Conservation (phyloP, 2,329 filamentous ascomycete species). For the Beauveria brongniartii region DNA sequence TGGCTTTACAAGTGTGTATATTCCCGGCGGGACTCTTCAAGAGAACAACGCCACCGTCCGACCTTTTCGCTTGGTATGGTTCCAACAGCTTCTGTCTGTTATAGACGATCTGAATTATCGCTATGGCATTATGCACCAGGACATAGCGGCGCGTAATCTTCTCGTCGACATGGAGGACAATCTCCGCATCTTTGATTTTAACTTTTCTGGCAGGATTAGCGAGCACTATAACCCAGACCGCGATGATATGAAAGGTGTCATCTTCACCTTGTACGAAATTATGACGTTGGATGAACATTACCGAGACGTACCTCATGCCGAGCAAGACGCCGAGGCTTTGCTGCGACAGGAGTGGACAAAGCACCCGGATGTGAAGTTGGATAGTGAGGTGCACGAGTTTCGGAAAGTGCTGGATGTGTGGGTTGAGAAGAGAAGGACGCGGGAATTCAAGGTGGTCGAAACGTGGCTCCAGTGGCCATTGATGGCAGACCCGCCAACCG, state of each 20-base stretch:
- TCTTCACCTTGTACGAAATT: slow-evolving; percentile 30
- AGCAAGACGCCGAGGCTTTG: slow-evolving; percentile 18
- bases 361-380: slow-evolving; percentile 24
- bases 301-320: slow-evolving; percentile 16
- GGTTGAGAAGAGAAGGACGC: slow-evolving; percentile 17
- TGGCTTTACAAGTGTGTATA: too few species aligned
- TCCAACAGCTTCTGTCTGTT: slow-evolving; percentile 28
- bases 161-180: slow-evolving; percentile 25
- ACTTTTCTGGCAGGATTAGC: slow-evolving; percentile 20
- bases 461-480: slow-evolving; percentile 14
- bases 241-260: slow-evolving; percentile 26
- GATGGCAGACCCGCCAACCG: slow-evolving; percentile 11
- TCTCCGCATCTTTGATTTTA: slow-evolving; percentile 31
- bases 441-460: neutral
- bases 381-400: slow-evolving; percentile 19
- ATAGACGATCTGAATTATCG: slow-evolving; percentile 30
- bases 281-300: slow-evolving; percentile 25
- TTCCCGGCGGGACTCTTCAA: too few species aligned
- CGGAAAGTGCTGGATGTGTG: slow-evolving; percentile 14
- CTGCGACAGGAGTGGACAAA: slow-evolving; percentile 20
- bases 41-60: slow-evolving; percentile 5
- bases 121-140: slow-evolving; percentile 30
- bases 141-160: slow-evolving; percentile 31
- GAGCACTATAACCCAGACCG: slow-evolving; percentile 16
- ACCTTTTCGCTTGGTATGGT: slow-evolving; percentile 28